These are phyloP conservation scores for Aegle marmelos DNA, from an alignment of 345 rosid genomes.

Conservation along the genomic window DNA sequence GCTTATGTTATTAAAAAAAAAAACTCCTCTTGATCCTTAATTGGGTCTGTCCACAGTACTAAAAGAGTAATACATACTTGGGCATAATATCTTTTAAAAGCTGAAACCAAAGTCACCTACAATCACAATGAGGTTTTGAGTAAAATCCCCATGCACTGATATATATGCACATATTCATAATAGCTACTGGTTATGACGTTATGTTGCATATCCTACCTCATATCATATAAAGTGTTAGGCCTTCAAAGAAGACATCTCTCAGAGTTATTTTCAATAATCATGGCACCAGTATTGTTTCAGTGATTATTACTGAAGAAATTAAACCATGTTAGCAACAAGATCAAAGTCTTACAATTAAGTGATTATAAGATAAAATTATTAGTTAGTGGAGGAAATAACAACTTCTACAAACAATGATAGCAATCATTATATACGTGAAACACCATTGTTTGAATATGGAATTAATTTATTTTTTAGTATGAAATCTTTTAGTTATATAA, in stretches of 20 bases:
- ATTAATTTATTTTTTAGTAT: background rate
- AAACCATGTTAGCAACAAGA: background rate
- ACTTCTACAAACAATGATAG: constrained; percentile 2
- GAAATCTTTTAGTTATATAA: background rate
- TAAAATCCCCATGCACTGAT: no score
- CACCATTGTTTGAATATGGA: background rate
- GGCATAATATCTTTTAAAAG: no score
- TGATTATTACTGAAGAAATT: no score
- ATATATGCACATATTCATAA: no score
- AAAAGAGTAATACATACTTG: no score
- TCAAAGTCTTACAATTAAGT: background rate
- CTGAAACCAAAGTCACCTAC: no score
- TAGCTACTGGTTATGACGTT: no score
- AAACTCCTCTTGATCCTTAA: no score
- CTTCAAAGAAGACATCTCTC: background rate
- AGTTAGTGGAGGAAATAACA: constrained; percentile 3
- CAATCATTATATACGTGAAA: background rate
- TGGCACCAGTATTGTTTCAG: background rate
- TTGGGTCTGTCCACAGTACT: no score
- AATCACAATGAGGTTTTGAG: no score
- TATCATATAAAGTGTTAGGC: background rate
- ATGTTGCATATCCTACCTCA: background rate
- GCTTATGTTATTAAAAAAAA: no score
- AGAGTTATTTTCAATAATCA: background rate
- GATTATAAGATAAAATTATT: background rate